phyloP scores from a whole-genome alignment of 1,284 basidiomycete genomes.

The Afroboletus lepidellus region DNA sequence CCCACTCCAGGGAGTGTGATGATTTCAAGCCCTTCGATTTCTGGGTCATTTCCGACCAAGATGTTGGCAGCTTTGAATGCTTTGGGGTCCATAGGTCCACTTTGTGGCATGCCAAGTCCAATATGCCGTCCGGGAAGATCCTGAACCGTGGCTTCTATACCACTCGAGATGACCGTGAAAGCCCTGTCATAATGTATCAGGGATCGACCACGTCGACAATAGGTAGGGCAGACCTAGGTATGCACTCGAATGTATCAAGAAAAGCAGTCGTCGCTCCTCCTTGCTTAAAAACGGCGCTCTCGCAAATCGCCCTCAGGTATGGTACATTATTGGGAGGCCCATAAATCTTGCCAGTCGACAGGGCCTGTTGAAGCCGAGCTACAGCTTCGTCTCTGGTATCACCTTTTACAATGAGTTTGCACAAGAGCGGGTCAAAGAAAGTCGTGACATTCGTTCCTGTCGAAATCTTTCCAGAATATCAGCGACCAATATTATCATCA shows the following conservation, averaged over 20 bases:
- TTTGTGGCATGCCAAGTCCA: constrained; percentile 63
- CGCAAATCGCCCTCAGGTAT: constrained; percentile 49
- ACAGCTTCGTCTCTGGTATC: constrained; percentile 43
- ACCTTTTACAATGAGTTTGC: constrained; percentile 52
- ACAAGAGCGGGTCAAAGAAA: constrained; percentile 58
- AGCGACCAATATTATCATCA: neutral
- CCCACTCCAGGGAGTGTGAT: constrained; percentile 40
- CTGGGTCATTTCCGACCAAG: constrained; percentile 55
- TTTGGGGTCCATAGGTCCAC: constrained; percentile 65
- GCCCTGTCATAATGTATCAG: constrained; percentile 37
- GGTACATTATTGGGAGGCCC: constrained; percentile 58
- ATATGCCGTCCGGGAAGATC: constrained; percentile 60
- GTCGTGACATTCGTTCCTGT: constrained; percentile 54
- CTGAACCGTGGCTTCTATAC: constrained; percentile 63
- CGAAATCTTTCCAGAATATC: constrained; percentile 38
- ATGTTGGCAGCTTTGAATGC: constrained; percentile 61
- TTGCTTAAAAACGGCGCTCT: constrained; percentile 39
- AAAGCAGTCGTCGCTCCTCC: constrained; percentile 59
- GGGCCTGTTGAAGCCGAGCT: constrained; percentile 35
- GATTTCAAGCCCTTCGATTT: constrained; percentile 61
- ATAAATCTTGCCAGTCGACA: constrained; percentile 40
- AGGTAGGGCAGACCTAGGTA: constrained; percentile 37
- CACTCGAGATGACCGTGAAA: constrained; percentile 56
- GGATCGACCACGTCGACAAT: neutral
- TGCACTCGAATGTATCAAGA: constrained; percentile 47